Evolutionary conservation across 306 rosid genomes (phyloP).

Genomic region (Abrus precatorius): DNA sequence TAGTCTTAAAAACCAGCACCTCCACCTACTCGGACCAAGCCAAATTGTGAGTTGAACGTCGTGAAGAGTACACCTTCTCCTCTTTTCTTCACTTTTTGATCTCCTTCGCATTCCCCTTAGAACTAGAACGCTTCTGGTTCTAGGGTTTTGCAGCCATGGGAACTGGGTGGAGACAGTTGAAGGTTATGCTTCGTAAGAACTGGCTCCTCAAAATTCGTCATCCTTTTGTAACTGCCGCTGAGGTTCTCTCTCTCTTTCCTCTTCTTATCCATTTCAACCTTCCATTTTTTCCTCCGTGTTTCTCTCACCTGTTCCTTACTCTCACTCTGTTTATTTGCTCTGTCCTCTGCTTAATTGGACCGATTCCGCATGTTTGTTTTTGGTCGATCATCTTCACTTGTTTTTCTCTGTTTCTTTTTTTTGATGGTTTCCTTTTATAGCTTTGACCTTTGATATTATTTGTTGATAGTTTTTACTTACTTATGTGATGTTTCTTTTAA

Average conservation of each 20-base stretch:
- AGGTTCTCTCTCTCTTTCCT: slow-evolving; percentile 60
- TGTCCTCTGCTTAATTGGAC: slow-evolving; percentile 30
- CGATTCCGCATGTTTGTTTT: slow-evolving; percentile 17
- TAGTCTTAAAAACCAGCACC: background rate
- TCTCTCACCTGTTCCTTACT: background rate
- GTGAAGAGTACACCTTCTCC: slow-evolving; percentile 17
- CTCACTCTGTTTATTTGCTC: background rate
- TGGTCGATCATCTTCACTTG: slow-evolving; percentile 2
- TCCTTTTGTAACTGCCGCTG: slow-evolving; percentile 80
- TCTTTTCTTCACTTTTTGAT: background rate
- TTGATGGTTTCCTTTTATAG: slow-evolving; percentile 27
- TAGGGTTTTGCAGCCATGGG: slow-evolving; percentile 72
- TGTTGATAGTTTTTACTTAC: background rate
- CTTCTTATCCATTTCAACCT: slow-evolving; percentile 2
- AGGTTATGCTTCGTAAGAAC: slow-evolving; percentile 91
- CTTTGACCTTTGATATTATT: background rate
- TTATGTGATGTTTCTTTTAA: background rate
- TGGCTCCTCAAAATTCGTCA: slow-evolving; percentile 98
- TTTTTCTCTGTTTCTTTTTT: background rate
- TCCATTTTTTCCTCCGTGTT: background rate
- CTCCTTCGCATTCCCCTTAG: slow-evolving; percentile 9
- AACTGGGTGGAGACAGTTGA: slow-evolving; percentile 75
- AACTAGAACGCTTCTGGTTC: background rate
- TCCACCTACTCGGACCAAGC: background rate
- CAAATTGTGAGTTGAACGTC: slow-evolving; percentile 35